Evolutionary conservation across 805 yeast species (phyloP).

Genomic region (Candida odintsovae): DNA sequence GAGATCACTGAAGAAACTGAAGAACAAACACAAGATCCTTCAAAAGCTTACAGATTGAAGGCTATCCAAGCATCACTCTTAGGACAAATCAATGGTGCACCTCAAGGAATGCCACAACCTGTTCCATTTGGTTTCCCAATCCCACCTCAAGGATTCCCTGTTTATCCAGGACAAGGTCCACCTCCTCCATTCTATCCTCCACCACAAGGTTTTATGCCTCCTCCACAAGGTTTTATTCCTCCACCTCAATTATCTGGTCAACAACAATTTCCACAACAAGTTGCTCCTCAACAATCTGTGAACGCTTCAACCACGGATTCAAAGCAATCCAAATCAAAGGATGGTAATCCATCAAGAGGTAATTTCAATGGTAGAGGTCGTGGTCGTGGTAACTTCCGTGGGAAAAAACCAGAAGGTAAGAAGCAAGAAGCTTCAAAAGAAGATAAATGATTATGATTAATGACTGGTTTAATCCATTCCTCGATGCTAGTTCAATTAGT

Average conservation of each 20-base stretch:
- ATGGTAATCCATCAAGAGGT: conserved; percentile 7
- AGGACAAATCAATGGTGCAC: conserved; percentile 22
- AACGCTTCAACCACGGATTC: not conserved
- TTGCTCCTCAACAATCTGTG: not conserved
- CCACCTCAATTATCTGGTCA: not conserved
- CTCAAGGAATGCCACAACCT: conserved; percentile 8
- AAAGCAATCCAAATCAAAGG: not conserved
- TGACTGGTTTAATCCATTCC: not conserved
- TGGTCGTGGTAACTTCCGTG: conserved; percentile 3
- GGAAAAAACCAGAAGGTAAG: not conserved
- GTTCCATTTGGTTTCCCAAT: not conserved
- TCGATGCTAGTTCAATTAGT: not conserved
- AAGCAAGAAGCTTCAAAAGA: not conserved
- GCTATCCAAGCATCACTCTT: conserved; percentile 23
- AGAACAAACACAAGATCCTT: conserved; percentile 1
- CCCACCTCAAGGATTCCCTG: conserved; percentile 14
- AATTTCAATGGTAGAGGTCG: conserved; percentile 21
- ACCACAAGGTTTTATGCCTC: conserved; percentile 1
- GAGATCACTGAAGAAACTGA: conserved; percentile 14
- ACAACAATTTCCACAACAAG: conserved; percentile 1
- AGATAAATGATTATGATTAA: too few species aligned
- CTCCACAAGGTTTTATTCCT: not conserved
- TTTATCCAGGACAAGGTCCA: conserved; percentile 17
- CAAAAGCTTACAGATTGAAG: conserved; percentile 7
- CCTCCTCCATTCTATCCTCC: conserved; percentile 18